phyloP scores from a whole-genome alignment of 768 basidiomycete species.

The Rhizopogon sp. region DNA sequence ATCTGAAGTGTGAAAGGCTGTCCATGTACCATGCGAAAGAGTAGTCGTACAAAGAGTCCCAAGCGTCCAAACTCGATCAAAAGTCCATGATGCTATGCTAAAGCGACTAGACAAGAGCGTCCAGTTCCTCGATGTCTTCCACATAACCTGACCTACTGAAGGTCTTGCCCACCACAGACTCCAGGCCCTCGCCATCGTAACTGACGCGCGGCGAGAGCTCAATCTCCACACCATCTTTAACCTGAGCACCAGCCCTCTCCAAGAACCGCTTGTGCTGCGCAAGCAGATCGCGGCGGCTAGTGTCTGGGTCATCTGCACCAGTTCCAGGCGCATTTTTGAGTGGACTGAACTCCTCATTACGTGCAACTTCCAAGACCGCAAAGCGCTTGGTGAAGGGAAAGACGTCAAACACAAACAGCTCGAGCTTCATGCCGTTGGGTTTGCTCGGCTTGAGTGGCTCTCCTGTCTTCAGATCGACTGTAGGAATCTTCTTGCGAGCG shows the following conservation, averaged over 20 bases:
- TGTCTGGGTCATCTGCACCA: constrained; percentile 83
- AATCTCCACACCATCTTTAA: constrained; percentile 75
- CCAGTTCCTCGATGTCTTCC: constrained; percentile 62
- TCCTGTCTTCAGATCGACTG: constrained; percentile 68
- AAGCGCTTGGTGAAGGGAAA: constrained; percentile 87
- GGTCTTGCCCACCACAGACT: constrained; percentile 68
- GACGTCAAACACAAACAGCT: constrained; percentile 98
- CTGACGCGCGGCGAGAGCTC: constrained; percentile 86
- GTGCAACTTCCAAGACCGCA: constrained; percentile 82
- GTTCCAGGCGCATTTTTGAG: constrained; percentile 97
- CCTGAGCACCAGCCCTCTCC: constrained; percentile 66
- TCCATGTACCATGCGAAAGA: constrained; percentile 2
- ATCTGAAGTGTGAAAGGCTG: constrained; percentile 1
- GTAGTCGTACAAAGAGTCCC: constrained; percentile 2
- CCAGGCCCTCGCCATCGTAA: constrained; percentile 91
- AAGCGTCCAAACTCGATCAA: neutral
- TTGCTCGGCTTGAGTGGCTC: constrained; percentile 70
- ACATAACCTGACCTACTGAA: constrained; percentile 75
- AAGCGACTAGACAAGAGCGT: constrained; percentile 48
- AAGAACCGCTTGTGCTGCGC: constrained; percentile 86
- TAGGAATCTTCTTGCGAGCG: constrained; percentile 94
- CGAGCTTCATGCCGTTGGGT: constrained; percentile 99
- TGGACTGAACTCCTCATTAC: constrained; percentile 92
- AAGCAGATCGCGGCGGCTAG: constrained; percentile 85
- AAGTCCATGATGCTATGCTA: constrained; percentile 4